Evolutionary conservation across 208 protist species (phyloP).

Genomic region (Acanthamoeba culbertsoni): DNA sequence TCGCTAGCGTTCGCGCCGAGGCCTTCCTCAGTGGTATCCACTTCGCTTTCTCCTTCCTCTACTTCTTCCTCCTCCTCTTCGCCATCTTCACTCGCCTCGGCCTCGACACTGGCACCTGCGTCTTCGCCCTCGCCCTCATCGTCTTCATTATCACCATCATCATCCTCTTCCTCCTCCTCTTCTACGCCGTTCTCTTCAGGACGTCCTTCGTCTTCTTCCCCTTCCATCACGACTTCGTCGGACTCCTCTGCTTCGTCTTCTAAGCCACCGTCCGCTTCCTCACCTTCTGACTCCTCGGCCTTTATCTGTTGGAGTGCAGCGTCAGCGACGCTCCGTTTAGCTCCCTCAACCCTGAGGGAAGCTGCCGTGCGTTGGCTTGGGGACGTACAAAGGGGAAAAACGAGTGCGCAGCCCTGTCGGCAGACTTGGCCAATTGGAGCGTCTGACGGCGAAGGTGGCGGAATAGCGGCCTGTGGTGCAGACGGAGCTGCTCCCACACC

Average conservation of each 20-base stretch:
- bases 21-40: background rate
- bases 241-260: too few species aligned
- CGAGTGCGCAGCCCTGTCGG: background rate
- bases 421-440: too few species aligned
- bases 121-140: conserved; percentile 55
- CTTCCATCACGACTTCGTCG: too few species aligned
- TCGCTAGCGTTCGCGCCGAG: background rate
- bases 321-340: too few species aligned
- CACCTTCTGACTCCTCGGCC: too few species aligned
- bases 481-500: conserved; percentile 57
- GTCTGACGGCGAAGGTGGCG: background rate
- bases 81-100: background rate
- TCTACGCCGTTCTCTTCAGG: background rate
- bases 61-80: conserved; percentile 2
- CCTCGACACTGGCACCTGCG: background rate
- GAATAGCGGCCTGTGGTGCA: conserved; percentile 39
- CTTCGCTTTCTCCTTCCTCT: background rate
- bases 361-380: too few species aligned
- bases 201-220: too few species aligned
- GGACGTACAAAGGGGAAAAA: background rate
- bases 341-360: too few species aligned
- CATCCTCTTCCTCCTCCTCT: conserved; percentile 56
- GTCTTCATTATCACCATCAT: background rate
- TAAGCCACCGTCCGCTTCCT: too few species aligned
- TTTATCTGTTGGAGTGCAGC: too few species aligned